Evolutionary conservation across 2,329 filamentous ascomycete species (phyloP), one percentile per base, ranked within the genome.

Genomic region (Ambrosiella cleistominuta): DNA sequence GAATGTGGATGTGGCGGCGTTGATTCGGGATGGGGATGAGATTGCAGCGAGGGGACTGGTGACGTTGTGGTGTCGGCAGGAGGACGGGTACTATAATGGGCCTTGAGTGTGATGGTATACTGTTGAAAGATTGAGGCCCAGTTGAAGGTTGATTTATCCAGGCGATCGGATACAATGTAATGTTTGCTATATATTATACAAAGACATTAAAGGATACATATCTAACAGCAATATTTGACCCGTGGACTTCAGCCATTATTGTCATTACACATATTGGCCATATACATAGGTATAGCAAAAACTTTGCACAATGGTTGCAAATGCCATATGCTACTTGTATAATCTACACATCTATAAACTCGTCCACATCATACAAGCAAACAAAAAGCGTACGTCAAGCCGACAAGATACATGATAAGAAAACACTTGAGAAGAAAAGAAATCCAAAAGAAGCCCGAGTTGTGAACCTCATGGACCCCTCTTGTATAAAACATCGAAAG

Each of bases 1-100:
- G 62, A 90, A 90, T 68, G 78, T 93, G 35, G 87, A 93, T 68
- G 75, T 88, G 38, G 87, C 86, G 57, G 81, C 81, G 63, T 70
- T 93, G 65, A 66, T 88, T 62, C 73, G 85, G 62, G 76, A 74
- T 38, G 86, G 85, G 3, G 87, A 91, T 69, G 68, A 70, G 19
- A 67, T 88, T 12, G 87, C 80, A 0, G 83, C 86, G 13, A 74
- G 84, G 65, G 75, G 77, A 61, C 70, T 93, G 66, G 85, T 90
- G 49, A 77, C 85, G 70, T 84, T 81, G 64, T 90, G 85, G 75
- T 84, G 80, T 40, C 66, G 65, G 15, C 70, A 57, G 19, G 57
- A 57, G 35, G 50, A 61, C 42, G 59, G 62, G 11, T 57, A 61
- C 53, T 62, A 63, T 57, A 42, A 40, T 9, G 62, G 61, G n/a